Base-by-base conservation (phyloP, 2,329 filamentous ascomycete genomes). In the Xylariaceae sp. region DNA sequence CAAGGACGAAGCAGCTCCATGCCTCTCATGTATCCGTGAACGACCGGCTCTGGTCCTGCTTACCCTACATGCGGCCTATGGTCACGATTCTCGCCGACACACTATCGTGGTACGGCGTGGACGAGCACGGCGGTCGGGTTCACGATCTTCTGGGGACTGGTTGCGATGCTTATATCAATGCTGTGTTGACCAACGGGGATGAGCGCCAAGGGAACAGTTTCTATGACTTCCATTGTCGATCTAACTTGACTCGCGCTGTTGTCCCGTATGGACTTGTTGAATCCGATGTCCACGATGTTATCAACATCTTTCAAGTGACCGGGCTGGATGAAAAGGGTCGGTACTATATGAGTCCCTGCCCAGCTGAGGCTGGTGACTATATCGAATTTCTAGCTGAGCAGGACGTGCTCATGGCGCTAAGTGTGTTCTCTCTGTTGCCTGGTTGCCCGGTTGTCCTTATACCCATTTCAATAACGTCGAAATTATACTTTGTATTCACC, bases 281-380 rank as follows among this genome's bases (percentile, higher is more conserved):
- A 65, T 71, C 72, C 22, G 87, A 93, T 60, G 80, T 93, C 2
- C 88, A 94, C 58, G 88, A 94, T 62, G 88, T 94, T 0, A 74
- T 94, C 43, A 94, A 94, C 59, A 73, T 94, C 3, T 93, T 94
- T 61, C 88, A 94, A 64, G 86, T 91, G 6, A 93, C 88, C 0
- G 87, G 88, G 0, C 62, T 93, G 37, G 84, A 93, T 57, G 72
- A 77, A 42, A 59, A 83, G 48, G 87, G 86, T 0, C 76, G 81
- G 42, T 92, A 91, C 55, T 91, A 88, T 49, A 94, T 94, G 76
- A 80, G 74, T 46, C 75, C 79, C 0, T 78, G 74, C 46, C 80
- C 80, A 0, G 80, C 79, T 0, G 62, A 68, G 43, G 55, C 64
- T 6, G 77, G 73, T 0, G 79, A 83, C 47, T 81, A 75, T 45